Evolutionary conservation across 768 basidiomycete species (phyloP).

Genomic region (Leccinellum albellum): DNA sequence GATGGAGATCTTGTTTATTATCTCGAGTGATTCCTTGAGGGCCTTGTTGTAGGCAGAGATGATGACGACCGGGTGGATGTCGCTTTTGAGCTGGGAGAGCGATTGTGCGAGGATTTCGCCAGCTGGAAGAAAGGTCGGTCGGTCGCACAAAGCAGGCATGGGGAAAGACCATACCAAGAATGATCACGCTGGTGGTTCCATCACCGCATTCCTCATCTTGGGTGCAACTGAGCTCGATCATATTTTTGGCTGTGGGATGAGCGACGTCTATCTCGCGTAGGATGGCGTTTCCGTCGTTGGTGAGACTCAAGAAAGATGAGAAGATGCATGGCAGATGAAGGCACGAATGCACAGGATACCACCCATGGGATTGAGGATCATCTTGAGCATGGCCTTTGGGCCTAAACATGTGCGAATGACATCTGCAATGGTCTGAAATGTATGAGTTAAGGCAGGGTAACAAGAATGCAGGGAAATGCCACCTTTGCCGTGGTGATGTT

Average conservation of each 20-base stretch:
- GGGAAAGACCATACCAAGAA: constrained; percentile 64
- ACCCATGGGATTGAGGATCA: constrained; percentile 99
- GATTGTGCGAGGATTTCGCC: constrained; percentile 98
- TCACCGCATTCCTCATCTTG: constrained; percentile 99
- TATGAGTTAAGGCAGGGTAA: background rate
- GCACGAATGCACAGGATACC: constrained; percentile 76
- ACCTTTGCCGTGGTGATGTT: constrained; percentile 98
- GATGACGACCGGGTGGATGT: constrained; percentile 98
- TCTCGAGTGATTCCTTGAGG: constrained; percentile 84
- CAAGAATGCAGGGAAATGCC: constrained; percentile 5
- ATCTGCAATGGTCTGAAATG: constrained; percentile 85
- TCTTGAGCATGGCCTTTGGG: constrained; percentile 98
- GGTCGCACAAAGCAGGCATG: background rate
- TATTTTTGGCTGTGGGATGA: constrained; percentile 98
- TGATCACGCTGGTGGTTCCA: constrained; percentile 97
- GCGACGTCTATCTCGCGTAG: constrained; percentile 98
- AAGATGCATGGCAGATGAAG: background rate
- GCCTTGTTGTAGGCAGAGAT: constrained; percentile 98
- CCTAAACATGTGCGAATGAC: constrained; percentile 97
- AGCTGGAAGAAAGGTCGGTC: constrained; percentile 40
- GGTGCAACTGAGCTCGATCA: constrained; percentile 97
- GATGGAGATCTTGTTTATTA: constrained; percentile 82
- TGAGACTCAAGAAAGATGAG: constrained; percentile 52
- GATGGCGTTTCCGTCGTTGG: constrained; percentile 99
- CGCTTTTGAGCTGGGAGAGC: constrained; percentile 86